Conservation (phyloP, 306 rosid genomes). For the Quercus aquifolioides region DNA sequence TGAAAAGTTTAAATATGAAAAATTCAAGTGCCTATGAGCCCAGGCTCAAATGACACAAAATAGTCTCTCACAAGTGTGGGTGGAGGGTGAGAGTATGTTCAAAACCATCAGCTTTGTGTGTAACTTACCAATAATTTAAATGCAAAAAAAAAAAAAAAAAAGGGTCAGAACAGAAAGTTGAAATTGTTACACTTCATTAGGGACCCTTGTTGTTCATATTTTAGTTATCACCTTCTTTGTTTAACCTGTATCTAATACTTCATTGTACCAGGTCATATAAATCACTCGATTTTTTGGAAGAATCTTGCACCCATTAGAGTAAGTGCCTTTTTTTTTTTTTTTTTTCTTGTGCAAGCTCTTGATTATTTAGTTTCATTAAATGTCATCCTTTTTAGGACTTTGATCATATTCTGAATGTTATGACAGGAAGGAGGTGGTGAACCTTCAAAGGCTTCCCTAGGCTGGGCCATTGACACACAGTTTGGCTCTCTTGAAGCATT, state of each 20-base stretch:
- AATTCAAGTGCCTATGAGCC: no score
- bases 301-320: constrained; percentile 43
- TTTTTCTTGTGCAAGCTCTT: not conserved
- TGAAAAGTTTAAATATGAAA: not conserved
- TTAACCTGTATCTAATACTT: not conserved
- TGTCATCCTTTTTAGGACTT: not conserved
- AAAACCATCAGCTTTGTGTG: not conserved
- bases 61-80: no score
- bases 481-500: constrained; percentile 46
- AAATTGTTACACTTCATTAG: not conserved
- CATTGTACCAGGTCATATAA: constrained; percentile 25
- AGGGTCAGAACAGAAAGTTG: not conserved
- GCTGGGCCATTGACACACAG: constrained; percentile 43
- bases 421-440: constrained; percentile 58
- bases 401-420: not conserved
- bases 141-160: not conserved
- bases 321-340: not conserved
- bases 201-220: not conserved
- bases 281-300: constrained; percentile 53
- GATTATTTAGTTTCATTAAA: not conserved
- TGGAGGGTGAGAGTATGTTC: not conserved
- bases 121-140: not conserved
- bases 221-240: not conserved
- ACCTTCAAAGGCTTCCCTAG: constrained; percentile 37
- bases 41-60: no score